Evolutionary conservation across 164 flowering plant genomes (phyloP), one percentile per base, ranked within the genome.

Genomic region (Stephania cephalantha): DNA sequence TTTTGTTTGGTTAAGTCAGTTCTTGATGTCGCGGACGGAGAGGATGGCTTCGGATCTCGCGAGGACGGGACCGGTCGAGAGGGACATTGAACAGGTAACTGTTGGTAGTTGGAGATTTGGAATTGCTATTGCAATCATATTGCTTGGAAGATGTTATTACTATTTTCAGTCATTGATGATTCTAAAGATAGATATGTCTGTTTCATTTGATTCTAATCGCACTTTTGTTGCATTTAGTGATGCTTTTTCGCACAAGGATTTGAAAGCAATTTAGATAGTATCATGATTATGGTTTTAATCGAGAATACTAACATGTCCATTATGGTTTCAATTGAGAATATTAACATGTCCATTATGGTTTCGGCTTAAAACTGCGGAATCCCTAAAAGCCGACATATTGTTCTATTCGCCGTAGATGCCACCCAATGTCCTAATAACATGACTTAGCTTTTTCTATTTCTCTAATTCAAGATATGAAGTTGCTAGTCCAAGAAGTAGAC

Each of bases 11-110:
- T 70, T 55, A 61, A 52, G 61, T 79, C 44, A 74, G 31, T 68
- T 76, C 77, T 68, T 76, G 76, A 84, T 86, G 86, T 82, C 84
- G 69, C 65, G 83, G 76, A 85, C 78, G 76, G 93, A 86, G 79
- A 90, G 85, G 75, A 89, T 89, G 94, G 77, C 86, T 73, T 81
- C 91, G 74, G 92, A 93, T 84, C 88, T 84, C 77, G 84, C 80
- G 63, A 79, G 92, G 76, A 80, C 85, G 69, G 93, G 90, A 11
- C 81, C 91, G 4, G 92, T 83, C 1, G 96, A 91, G 76, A 85
- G 98, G 70, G 98, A 91, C 84, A 83, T 84, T 44, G 98, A 93
- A 81, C 96, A 90, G 96, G 98, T 91, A 79, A 64, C 48, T 10
- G 12, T 66, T 52, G n/a, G 30, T 72, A 53, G 42, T 6, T 17